These are phyloP conservation scores for Panicum miliaceum DNA, from an alignment of 176 grass and related monocot species.

Conservation along the genomic window DNA sequence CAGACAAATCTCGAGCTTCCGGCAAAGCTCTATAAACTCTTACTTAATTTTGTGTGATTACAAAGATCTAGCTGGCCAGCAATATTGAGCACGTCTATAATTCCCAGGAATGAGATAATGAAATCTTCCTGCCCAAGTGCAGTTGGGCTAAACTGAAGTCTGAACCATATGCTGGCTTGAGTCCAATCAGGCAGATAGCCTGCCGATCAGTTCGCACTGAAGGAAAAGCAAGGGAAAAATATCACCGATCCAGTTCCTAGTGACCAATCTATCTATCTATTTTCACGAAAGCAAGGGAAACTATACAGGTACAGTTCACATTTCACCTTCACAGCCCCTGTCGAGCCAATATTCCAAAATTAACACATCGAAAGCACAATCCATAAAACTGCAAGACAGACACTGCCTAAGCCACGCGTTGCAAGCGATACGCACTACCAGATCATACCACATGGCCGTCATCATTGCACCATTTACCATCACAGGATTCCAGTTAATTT, in stretches of 20 bases:
- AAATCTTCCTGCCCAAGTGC: not conserved
- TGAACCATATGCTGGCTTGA: not conserved
- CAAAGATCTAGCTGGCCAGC: not conserved
- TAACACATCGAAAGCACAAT: not conserved
- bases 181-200: not conserved
- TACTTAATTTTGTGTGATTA: not conserved
- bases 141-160: not conserved
- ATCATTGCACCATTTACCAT: constrained; percentile 1
- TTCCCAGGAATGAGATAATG: not conserved
- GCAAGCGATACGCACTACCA: not conserved
- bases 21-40: not conserved
- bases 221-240: not conserved
- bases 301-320: not conserved
- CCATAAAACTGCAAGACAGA: not conserved
- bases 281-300: not conserved
- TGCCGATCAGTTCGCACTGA: not conserved
- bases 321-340: not conserved
- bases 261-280: not conserved
- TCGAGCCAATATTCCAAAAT: not conserved
- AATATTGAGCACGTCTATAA: not conserved
- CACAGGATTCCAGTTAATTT: not conserved
- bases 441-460: not conserved
- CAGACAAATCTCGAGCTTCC: not conserved
- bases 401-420: not conserved
- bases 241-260: not conserved